Conservation (phyloP, 441 rosid species). For the Eruca vesicaria region DNA sequence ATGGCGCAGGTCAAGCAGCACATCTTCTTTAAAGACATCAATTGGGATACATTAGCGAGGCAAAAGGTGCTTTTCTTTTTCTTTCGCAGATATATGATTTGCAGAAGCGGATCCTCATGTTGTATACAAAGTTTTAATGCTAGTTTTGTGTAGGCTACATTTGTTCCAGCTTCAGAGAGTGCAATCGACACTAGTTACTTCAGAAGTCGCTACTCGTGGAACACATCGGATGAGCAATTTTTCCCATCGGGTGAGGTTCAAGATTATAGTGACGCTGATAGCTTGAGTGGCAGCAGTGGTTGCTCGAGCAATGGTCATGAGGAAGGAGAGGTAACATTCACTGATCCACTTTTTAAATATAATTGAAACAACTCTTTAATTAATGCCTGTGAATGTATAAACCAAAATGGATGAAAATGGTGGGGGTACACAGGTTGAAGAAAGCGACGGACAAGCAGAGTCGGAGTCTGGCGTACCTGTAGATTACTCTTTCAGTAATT, state of each 20-base stretch:
- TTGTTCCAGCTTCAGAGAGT: slow-evolving; percentile 95
- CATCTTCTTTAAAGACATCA: slow-evolving; percentile 85
- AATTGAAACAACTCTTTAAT: background rate
- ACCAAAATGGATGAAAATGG: slow-evolving; percentile 15
- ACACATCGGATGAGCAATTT: slow-evolving; percentile 60
- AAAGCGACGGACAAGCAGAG: slow-evolving; percentile 68
- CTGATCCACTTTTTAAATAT: background rate
- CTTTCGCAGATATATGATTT: background rate
- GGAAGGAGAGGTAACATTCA: slow-evolving; percentile 64
- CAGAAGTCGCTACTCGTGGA: slow-evolving; percentile 96
- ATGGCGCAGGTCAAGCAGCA: slow-evolving; percentile 87
- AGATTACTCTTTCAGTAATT: slow-evolving; percentile 96
- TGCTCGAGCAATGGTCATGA: slow-evolving; percentile 78
- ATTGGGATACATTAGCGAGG: slow-evolving; percentile 98
- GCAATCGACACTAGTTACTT: slow-evolving; percentile 95
- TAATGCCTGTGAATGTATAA: slow-evolving; percentile 3
- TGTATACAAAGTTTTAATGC: slow-evolving; percentile 1
- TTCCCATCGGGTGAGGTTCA: slow-evolving; percentile 75
- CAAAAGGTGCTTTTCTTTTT: slow-evolving; percentile 63
- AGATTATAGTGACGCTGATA: slow-evolving; percentile 86
- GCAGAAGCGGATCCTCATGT: background rate
- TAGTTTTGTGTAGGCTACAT: slow-evolving; percentile 68
- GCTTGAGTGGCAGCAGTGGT: slow-evolving; percentile 87
- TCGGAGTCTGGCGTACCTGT: slow-evolving; percentile 70
- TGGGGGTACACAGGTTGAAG: slow-evolving; percentile 67